These are phyloP conservation scores for Pseudozyma hubeiensis DNA, from an alignment of 1,284 basidiomycete genomes.

Conservation along the genomic window DNA sequence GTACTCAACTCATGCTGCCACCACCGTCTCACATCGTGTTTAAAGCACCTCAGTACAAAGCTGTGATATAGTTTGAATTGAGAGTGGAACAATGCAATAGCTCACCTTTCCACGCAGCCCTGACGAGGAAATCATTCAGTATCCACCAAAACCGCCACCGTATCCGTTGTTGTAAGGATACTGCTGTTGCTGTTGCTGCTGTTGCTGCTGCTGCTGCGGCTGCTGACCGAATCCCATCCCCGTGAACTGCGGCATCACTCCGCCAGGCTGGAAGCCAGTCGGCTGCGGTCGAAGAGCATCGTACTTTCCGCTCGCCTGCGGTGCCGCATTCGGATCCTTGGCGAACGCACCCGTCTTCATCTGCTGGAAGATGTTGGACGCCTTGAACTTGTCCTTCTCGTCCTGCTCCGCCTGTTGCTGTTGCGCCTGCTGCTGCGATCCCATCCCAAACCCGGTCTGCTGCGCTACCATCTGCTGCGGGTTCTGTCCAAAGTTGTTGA, in stretches of 20 bases:
- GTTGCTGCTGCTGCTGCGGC: conserved; percentile 15
- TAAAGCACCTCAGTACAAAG: too few relatives aligned
- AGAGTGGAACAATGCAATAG: too few relatives aligned
- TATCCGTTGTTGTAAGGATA: conserved; percentile 42
- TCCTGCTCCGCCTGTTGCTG: conserved; percentile 39
- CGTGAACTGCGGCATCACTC: conserved; percentile 59
- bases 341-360: conserved; percentile 63
- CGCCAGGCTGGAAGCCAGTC: conserved; percentile 65
- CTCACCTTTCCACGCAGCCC: too few relatives aligned
- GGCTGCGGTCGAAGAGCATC: conserved; percentile 67
- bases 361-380: conserved; percentile 64
- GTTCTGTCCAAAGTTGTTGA: conserved; percentile 43
- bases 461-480: conserved; percentile 50
- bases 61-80: too few relatives aligned
- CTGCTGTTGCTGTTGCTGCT: conserved; percentile 7
- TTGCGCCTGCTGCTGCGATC: conserved; percentile 50
- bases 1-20: too few relatives aligned
- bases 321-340: conserved; percentile 51
- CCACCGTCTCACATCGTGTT: not conserved
- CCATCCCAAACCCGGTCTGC: conserved; percentile 53
- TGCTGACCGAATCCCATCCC: conserved; percentile 41
- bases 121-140: conserved; percentile 1
- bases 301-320: conserved; percentile 64
- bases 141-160: conserved; percentile 36
- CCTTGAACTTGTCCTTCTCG: conserved; percentile 59